These are phyloP conservation scores for Peronospora farinosa DNA, from an alignment of 352 stramenopile genomes.

Conservation along the genomic window DNA sequence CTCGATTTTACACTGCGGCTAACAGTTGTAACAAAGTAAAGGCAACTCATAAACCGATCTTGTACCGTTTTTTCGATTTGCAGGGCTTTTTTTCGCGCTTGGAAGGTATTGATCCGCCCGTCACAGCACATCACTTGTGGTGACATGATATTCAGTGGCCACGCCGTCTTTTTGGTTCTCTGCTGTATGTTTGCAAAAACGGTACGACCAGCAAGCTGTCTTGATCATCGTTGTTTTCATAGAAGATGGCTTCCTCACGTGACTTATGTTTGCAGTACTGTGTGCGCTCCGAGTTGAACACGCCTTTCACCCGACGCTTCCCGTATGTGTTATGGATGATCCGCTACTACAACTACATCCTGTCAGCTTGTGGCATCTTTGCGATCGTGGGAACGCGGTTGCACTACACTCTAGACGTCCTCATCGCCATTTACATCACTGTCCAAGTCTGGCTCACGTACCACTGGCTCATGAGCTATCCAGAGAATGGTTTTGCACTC, in stretches of 20 bases:
- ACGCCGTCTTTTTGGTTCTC: conserved; percentile 81
- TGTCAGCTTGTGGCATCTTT: conserved; percentile 61
- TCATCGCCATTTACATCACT: conserved; percentile 85
- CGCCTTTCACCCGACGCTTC: conserved; percentile 72
- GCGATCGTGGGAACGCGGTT: conserved; percentile 79
- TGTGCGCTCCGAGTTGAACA: conserved; percentile 73
- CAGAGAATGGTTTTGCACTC: conserved; percentile 49
- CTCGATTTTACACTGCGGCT: conserved; percentile 21
- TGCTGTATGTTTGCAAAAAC: conserved; percentile 75
- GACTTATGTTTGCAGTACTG: conserved; percentile 51
- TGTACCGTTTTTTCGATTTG: conserved; percentile 5
- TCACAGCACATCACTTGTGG: conserved; percentile 85
- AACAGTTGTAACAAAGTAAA: not conserved
- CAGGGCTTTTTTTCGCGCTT: conserved; percentile 71
- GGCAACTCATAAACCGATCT: not conserved
- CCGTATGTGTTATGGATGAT: conserved; percentile 74
- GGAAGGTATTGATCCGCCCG: conserved; percentile 76
- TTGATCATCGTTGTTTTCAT: not conserved
- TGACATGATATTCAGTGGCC: conserved; percentile 87
- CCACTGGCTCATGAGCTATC: conserved; percentile 71
- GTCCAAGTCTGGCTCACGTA: conserved; percentile 81
- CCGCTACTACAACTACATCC: conserved; percentile 70
- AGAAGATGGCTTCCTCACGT: conserved; percentile 3
- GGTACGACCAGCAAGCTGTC: conserved; percentile 27
- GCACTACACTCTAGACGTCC: conserved; percentile 84